phyloP scores from a whole-genome alignment of 2,329 filamentous ascomycete genomes.

The Exophiala bonariae region DNA sequence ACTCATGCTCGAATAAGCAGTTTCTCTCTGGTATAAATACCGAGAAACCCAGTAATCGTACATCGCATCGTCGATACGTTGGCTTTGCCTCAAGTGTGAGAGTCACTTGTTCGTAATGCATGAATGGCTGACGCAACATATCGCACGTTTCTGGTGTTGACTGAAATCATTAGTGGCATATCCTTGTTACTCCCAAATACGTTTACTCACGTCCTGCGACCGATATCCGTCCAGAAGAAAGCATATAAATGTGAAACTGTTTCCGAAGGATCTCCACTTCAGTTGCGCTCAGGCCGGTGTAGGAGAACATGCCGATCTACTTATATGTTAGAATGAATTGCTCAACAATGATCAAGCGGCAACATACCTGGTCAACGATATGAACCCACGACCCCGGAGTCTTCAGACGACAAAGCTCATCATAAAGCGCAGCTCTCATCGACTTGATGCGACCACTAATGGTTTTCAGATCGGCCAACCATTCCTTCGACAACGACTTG shows the following conservation, averaged over 20 bases:
- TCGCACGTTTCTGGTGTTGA: slow-evolving; percentile 87
- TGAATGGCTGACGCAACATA: slow-evolving; percentile 90
- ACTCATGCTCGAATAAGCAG: too few relatives aligned
- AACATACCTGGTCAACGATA: slow-evolving; percentile 30
- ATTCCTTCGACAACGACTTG: slow-evolving; percentile 28
- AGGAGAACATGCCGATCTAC: slow-evolving; percentile 42
- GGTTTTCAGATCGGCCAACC: slow-evolving; percentile 35
- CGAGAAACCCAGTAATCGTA: too few relatives aligned
- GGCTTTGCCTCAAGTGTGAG: too few relatives aligned
- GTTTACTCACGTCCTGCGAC: slow-evolving; percentile 29
- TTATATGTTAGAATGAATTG: too few relatives aligned
- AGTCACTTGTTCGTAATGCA: slow-evolving; percentile 54
- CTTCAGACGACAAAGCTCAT: slow-evolving; percentile 26
- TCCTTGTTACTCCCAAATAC: background rate
- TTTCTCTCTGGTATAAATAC: too few relatives aligned
- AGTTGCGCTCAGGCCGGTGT: slow-evolving; percentile 35
- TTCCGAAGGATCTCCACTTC: slow-evolving; percentile 34
- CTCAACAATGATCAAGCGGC: too few relatives aligned
- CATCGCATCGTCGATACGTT: too few relatives aligned
- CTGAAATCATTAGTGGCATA: background rate
- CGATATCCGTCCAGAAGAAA: slow-evolving; percentile 35
- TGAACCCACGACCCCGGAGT: slow-evolving; percentile 35
- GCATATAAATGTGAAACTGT: slow-evolving; percentile 38
- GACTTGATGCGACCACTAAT: slow-evolving; percentile 36
- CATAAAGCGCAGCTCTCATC: slow-evolving; percentile 32